Evolutionary conservation across 345 rosid genomes (phyloP), one percentile per base, ranked within the genome.

Genomic region (Punica granatum): DNA sequence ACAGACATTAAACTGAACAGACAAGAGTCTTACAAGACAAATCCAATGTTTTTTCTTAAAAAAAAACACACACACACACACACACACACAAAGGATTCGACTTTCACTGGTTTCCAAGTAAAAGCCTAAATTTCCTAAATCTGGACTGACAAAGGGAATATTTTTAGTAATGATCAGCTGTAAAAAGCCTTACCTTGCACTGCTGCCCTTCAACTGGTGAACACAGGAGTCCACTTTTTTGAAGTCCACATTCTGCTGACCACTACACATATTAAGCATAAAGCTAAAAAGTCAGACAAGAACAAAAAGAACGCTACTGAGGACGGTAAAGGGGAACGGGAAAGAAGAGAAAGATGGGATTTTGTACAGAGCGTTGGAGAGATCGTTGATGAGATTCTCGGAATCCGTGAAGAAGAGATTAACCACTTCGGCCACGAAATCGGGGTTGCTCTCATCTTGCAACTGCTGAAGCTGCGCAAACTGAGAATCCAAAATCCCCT

Each of bases 131-230:
- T 5, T 37, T 37, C n/a, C n/a, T n/a, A n/a, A n/a, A n/a, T n/a
- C n/a, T n/a, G n/a, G n/a, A n/a, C n/a, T n/a, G n/a, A n/a, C n/a
- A 37, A 5, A 11, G 41, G 5, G 41, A 4, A 4, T 37, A 11
- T 37, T 11, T 37, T 37, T 4, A 37, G 41, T 11, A 37, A 37
- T 37, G 41, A 37, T 37, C 11, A 37, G 41, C 41, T 37, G 41
- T 4, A 1, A 44, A 44, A 44, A 16, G 13, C 0, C 12, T 64
- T 80, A 93, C 97, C 98, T 93, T 65, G 98, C 86, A 71, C 98
- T 93, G 80, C 98, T 93, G 70, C 98, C 98, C 82, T 93, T 93
- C 73, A 88, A 81, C 76, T 93, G 98, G 80, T 93, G 98, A 60
- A 89, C 97, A 87, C 86, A 84, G 1, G 92, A 84, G 77, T 93